phyloP scores from a whole-genome alignment of 768 basidiomycete species.

The Rossbeevera mucosa region DNA sequence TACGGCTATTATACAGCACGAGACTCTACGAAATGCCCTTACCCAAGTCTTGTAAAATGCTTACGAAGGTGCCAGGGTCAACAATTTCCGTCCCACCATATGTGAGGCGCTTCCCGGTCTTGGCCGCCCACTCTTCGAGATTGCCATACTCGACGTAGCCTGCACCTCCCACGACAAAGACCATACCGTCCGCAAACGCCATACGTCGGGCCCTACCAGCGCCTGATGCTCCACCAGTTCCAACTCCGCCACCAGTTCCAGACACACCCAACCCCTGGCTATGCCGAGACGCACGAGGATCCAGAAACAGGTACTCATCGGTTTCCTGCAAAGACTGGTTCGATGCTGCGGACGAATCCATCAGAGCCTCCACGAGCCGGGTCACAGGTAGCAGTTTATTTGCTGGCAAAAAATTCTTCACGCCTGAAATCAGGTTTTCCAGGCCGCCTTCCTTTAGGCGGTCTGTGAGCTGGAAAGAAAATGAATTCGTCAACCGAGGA shows the following conservation, averaged over 20 bases:
- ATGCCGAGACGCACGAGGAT: constrained; percentile 77
- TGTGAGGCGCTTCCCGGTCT: constrained; percentile 78
- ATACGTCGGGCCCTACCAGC: constrained; percentile 49
- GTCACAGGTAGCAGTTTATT: constrained; percentile 92
- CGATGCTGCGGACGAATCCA: constrained; percentile 93
- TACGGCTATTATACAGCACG: constrained; percentile 37
- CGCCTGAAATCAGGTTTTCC: constrained; percentile 94
- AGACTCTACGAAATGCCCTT: constrained; percentile 35
- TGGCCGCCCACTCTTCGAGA: constrained; percentile 86
- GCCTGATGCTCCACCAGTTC: constrained; percentile 30
- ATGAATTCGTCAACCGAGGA: neutral
- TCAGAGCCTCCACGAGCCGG: constrained; percentile 89
- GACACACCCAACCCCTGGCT: constrained; percentile 42
- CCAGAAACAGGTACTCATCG: constrained; percentile 92
- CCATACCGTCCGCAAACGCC: constrained; percentile 84
- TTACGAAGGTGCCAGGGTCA: constrained; percentile 82
- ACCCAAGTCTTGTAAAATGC: constrained; percentile 62
- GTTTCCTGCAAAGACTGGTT: constrained; percentile 95
- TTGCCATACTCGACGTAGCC: constrained; percentile 98
- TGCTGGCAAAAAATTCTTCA: constrained; percentile 95
- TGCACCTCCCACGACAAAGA: constrained; percentile 95
- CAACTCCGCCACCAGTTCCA: constrained; percentile 44
- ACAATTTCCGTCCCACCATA: constrained; percentile 97
- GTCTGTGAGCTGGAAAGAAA: constrained; percentile 68
- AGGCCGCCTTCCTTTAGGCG: constrained; percentile 93